These are phyloP conservation scores for Rhizoctonia solani DNA, from an alignment of 1,284 basidiomycete species.

Conservation along the genomic window DNA sequence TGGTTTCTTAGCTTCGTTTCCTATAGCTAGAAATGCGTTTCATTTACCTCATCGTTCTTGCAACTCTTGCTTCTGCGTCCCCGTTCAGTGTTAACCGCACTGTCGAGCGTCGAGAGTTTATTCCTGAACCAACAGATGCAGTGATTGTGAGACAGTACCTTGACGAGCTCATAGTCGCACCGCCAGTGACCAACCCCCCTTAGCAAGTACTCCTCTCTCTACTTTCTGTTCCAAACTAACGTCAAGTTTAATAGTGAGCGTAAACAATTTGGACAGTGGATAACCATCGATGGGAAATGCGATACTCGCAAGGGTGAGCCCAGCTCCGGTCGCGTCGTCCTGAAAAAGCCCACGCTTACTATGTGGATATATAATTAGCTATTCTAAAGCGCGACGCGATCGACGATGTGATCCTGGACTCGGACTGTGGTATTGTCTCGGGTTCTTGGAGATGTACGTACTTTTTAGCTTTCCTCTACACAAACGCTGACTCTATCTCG, in stretches of 20 bases:
- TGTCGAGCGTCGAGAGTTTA: slow-evolving; percentile 39
- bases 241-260: neutral
- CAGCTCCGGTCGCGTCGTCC: no score
- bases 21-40: no score
- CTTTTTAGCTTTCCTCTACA: slow-evolving; percentile 38
- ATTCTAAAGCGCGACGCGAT: slow-evolving; percentile 52
- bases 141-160: slow-evolving; percentile 50
- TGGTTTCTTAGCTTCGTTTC: no score
- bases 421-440: neutral
- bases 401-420: slow-evolving; percentile 1
- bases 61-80: no score
- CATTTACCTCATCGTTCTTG: no score
- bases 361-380: slow-evolving; percentile 43
- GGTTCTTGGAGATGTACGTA: slow-evolving; percentile 18
- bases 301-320: slow-evolving; percentile 57
- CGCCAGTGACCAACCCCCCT: neutral
- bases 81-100: neutral
- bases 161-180: slow-evolving; percentile 39
- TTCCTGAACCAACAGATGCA: slow-evolving; percentile 48
- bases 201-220: neutral
- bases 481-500: slow-evolving; percentile 50
- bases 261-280: slow-evolving; percentile 8
- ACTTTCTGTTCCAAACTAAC: neutral
- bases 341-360: neutral
- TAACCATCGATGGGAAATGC: slow-evolving; percentile 52